A percentile compares a stretch with the other conserved stretches of the same genome.
phyloP scores from a whole-genome alignment of 106 monocot species.

The Acanthochlamys bracteata region DNA sequence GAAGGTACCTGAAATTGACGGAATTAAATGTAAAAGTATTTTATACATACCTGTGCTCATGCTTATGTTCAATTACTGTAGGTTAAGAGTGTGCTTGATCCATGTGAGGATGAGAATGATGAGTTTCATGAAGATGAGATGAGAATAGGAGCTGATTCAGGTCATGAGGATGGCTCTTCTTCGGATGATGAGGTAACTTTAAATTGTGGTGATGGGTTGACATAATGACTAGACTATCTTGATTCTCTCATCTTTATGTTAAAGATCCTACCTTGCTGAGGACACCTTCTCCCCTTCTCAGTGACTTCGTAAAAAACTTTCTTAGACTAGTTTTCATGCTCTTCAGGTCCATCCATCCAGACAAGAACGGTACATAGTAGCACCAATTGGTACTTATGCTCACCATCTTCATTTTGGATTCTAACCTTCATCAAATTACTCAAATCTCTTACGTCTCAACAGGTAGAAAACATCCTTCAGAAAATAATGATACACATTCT shows the following conservation, averaged over 20 bases:
- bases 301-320: neutral
- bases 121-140: constrained; percentile 49
- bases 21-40: neutral
- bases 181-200: constrained; percentile 74
- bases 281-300: too few species aligned
- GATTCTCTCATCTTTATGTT: too few species aligned
- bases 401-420: neutral
- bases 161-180: constrained; percentile 40
- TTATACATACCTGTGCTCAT: neutral
- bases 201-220: neutral
- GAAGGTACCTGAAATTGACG: constrained; percentile 38
- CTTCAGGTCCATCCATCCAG: constrained; percentile 45
- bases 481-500: constrained; percentile 37
- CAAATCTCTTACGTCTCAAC: constrained; percentile 1
- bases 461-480: constrained; percentile 31
- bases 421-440: constrained; percentile 2
- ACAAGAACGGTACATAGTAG: constrained; percentile 58
- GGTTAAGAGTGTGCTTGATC: constrained; percentile 98
- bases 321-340: neutral
- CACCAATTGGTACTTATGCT: constrained; percentile 52
- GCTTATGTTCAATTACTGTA: constrained; percentile 17
- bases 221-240: too few species aligned
- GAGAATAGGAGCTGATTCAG: constrained; percentile 58
- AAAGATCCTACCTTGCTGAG: too few species aligned
- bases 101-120: constrained; percentile 93